Base-by-base conservation (phyloP, 345 rosid species). In the Balakata baccata region DNA sequence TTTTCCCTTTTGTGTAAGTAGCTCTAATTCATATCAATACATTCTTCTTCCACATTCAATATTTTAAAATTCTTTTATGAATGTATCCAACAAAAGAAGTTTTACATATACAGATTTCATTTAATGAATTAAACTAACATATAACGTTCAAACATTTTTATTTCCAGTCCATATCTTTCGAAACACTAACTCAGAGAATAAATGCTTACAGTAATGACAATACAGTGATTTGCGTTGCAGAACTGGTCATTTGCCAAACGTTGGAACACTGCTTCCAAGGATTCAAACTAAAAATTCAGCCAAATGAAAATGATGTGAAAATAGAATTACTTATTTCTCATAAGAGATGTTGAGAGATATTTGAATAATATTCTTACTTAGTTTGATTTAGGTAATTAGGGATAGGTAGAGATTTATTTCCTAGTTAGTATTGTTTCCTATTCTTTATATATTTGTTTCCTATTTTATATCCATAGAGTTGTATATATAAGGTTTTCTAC, bases 181-280 rank as follows among this genome's bases (percentile, higher is more conserved):
- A 67, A 67, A 49, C 10, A 39, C 20, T 22, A 51, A 1, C 22
- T 6, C 25, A 49, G 64, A 11, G 56, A 78, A 12, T 49, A 51
- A 17, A 54, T 63, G 73, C 93, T 86, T 80, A 92, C 97, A 47
- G 98, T 89, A 84, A 94, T 85, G 70, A 92, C 88, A 63, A 94
- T 86, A 87, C 98, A 94, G 64, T 86, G 87, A 77, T 94, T 90
- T 66, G 73, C 79, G 69, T 80, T 85, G 75, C 98, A 94, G 85
- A 88, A 92, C 71, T 80, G 82, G 79, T 94, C 97, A 78, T 94
- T 88, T 53, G 95, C 97, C 75, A 94, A 78, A 65, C 98, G 97
- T 81, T 92, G 98, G 83, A 94, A 92, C 75, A 94, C 98, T 92
- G 81, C 85, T 83, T 37, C 68, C 75, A 69, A 73, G 53, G 38